Conservation (phyloP, 2,329 filamentous ascomycete genomes). For the Stylonectria norvegica region DNA sequence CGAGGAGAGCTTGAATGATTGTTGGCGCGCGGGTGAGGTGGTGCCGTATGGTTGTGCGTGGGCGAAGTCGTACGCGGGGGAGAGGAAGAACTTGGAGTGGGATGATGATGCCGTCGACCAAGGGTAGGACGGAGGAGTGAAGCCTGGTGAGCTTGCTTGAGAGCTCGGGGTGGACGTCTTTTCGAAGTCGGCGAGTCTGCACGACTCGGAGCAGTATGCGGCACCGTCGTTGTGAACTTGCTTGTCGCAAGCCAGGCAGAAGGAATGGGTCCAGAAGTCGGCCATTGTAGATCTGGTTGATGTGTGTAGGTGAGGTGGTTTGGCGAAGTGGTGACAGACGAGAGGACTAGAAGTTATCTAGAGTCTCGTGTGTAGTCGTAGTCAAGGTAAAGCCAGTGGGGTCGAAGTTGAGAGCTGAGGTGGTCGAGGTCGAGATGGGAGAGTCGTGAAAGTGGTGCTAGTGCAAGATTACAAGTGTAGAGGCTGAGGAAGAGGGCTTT, state of each 20-base stretch:
- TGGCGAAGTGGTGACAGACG: constrained; percentile 6
- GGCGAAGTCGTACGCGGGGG: constrained; percentile 73
- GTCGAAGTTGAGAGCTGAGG: constrained; percentile 8
- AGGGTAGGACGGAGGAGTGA: constrained; percentile 49
- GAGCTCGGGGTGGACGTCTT: constrained; percentile 59
- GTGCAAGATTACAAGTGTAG: constrained; percentile 15
- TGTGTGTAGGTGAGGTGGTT: constrained; percentile 9
- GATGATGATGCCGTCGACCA: constrained; percentile 39
- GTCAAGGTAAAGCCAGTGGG: constrained; percentile 7
- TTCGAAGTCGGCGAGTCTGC: constrained; percentile 84
- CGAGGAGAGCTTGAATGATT: constrained; percentile 24
- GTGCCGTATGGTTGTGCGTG: constrained; percentile 57
- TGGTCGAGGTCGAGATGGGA: constrained; percentile 10
- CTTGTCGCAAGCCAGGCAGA: constrained; percentile 91
- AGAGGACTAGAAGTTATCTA: constrained; percentile 11
- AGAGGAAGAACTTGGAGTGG: constrained; percentile 59
- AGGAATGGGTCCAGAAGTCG: constrained; percentile 79
- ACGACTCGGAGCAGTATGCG: constrained; percentile 89
- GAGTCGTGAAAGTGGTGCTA: constrained; percentile 13
- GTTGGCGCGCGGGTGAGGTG: constrained; percentile 42
- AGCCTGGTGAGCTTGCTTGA: constrained; percentile 55
- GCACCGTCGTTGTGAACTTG: constrained; percentile 68
- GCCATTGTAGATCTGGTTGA: constrained; percentile 42
- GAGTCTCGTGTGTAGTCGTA: constrained; percentile 9
- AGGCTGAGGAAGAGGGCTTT: constrained; percentile 6